Percentiles rank a stretch among this genome's conserved stretches.
These are phyloP conservation scores for Colletotrichum abscissum DNA, from an alignment of 2,329 filamentous ascomycete species.

Conservation along the genomic window DNA sequence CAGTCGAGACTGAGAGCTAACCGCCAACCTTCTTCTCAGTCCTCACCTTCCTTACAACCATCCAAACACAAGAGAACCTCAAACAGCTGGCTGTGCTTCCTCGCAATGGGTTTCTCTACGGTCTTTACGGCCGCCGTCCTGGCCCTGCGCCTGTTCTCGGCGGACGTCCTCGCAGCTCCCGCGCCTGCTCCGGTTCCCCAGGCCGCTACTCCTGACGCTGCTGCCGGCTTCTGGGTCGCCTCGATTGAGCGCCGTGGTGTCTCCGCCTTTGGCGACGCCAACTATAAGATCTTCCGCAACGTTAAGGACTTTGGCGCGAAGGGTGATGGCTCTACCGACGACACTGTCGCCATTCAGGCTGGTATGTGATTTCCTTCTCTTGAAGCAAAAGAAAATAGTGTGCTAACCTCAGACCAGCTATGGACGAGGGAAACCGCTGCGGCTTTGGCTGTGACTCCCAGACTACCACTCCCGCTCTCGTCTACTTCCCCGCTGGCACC, in stretches of 20 bases:
- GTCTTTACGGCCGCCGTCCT: conserved; percentile 54
- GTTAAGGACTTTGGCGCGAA: conserved; percentile 81
- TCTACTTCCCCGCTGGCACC: conserved; percentile 92
- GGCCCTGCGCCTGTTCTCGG: conserved; percentile 55
- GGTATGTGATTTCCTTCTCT: conserved; percentile 45
- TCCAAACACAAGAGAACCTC: conserved; percentile 32
- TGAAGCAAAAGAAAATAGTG: too few species aligned
- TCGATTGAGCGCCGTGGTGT: conserved; percentile 76
- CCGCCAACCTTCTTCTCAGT: conserved; percentile 2
- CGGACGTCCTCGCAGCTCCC: conserved; percentile 47
- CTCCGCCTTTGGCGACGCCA: conserved; percentile 68
- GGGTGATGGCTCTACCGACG: conserved; percentile 78
- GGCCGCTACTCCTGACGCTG: conserved; percentile 38
- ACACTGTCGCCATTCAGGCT: conserved; percentile 88
- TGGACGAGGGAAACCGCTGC: conserved; percentile 82
- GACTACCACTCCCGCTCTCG: conserved; percentile 84
- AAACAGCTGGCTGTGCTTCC: conserved; percentile 48
- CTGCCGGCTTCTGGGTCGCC: conserved; percentile 77
- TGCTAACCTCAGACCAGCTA: conserved; percentile 52
- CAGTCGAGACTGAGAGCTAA: conserved; percentile 11
- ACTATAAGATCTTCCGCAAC: conserved; percentile 81
- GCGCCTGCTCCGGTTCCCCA: conserved; percentile 38
- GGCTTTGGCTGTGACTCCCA: conserved; percentile 84
- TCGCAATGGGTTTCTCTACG: conserved; percentile 57
- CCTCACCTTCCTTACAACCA: conserved; percentile 14